Conservation (phyloP, 2,329 filamentous ascomycete genomes). For the Paraphoma chrysanthemicola region DNA sequence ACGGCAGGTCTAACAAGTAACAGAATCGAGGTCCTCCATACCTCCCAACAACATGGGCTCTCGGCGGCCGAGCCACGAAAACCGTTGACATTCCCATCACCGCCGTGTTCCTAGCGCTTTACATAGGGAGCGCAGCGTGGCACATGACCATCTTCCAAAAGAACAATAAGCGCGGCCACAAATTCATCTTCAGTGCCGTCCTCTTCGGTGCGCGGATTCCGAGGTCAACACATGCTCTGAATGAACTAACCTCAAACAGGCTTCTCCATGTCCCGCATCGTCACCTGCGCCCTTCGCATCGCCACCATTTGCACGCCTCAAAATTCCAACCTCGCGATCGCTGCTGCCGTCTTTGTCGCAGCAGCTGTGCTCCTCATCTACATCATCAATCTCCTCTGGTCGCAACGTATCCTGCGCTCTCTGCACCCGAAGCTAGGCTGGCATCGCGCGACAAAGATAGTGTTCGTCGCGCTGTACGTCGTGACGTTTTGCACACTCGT, state of each 20-base stretch:
- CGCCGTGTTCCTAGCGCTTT: constrained; percentile 50
- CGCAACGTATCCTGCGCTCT: constrained; percentile 76
- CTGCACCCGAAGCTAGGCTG: constrained; percentile 75
- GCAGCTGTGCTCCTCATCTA: constrained; percentile 78
- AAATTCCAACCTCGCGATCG: constrained; percentile 59
- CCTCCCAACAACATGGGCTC: constrained; percentile 27
- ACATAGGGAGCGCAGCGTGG: constrained; percentile 41
- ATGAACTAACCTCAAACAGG: constrained; percentile 18
- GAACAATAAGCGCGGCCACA: constrained; percentile 46
- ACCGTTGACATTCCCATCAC: constrained; percentile 49
- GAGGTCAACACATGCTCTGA: background rate
- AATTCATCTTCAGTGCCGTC: constrained; percentile 48
- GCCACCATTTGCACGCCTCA: constrained; percentile 32
- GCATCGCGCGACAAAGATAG: constrained; percentile 52
- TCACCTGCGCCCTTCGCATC: constrained; percentile 46
- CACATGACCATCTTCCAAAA: constrained; percentile 52
- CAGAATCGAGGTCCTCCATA: constrained; percentile 22
- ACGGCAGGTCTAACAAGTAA: background rate
- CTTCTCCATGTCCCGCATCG: constrained; percentile 54
- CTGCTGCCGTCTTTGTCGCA: constrained; percentile 72
- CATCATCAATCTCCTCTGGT: constrained; percentile 76
- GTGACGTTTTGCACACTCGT: constrained; percentile 66
- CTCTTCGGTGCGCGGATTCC: constrained; percentile 41
- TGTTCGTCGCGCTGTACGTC: constrained; percentile 66
- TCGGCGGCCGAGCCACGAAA: constrained; percentile 46